These are phyloP conservation scores for Aurantiochytrium sp. DNA, from an alignment of 108 stramenopile genomes.

Conservation along the genomic window DNA sequence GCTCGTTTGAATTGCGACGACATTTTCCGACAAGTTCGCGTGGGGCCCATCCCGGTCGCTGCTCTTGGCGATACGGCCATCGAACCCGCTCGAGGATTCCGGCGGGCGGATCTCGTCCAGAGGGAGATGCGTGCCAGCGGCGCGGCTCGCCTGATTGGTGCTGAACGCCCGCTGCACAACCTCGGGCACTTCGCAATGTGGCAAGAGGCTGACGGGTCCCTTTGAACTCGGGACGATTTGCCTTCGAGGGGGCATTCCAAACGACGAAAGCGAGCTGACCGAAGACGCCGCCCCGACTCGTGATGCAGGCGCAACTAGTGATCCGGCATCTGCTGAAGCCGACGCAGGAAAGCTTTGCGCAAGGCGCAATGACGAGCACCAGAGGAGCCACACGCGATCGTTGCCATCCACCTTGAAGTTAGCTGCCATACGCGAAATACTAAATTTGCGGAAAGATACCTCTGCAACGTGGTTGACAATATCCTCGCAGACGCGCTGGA, in stretches of 20 bases:
- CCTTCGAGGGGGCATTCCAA: neutral
- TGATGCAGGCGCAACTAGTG: neutral
- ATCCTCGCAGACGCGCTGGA: constrained; percentile 62
- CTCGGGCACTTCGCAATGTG: neutral
- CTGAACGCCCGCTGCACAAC: neutral
- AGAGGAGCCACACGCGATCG: constrained; percentile 54
- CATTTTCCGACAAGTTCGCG: neutral
- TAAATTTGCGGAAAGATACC: constrained; percentile 44
- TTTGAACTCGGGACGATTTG: neutral
- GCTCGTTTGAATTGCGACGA: neutral
- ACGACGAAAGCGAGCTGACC: neutral
- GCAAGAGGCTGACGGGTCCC: neutral
- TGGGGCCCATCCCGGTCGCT: neutral
- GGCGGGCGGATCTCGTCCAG: neutral
- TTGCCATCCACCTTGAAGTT: constrained; percentile 77
- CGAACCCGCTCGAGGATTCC: constrained; percentile 16
- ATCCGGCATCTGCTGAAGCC: neutral
- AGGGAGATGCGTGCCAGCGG: neutral
- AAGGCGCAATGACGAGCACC: constrained; percentile 50
- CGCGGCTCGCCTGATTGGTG: neutral
- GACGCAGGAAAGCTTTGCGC: neutral
- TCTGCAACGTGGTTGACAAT: constrained; percentile 61
- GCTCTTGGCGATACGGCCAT: neutral
- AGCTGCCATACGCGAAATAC: constrained; percentile 58
- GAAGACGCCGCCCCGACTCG: neutral